Conservation (phyloP, 2,329 filamentous ascomycete genomes). For the Ceratocystis lukuohia region DNA sequence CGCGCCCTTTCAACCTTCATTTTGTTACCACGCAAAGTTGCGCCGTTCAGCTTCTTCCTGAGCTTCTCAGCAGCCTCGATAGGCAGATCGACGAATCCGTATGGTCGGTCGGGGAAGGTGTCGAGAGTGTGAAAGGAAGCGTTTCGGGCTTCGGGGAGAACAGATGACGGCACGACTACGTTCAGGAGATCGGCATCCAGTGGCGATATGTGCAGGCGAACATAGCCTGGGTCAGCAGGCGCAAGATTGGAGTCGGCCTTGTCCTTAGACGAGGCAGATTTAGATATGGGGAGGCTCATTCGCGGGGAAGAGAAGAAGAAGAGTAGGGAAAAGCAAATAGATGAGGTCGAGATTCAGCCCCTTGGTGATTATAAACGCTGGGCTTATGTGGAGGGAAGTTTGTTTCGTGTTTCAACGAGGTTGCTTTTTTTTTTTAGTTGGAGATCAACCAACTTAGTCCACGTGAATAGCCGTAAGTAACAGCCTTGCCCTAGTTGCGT, state of each 20-base stretch:
- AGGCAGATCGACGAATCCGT: slow-evolving; percentile 81
- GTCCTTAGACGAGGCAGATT: slow-evolving; percentile 8
- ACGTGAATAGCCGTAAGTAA: neutral
- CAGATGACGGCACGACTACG: slow-evolving; percentile 54
- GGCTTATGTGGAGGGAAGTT: neutral
- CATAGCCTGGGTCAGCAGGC: slow-evolving; percentile 15
- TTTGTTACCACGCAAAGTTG: slow-evolving; percentile 71
- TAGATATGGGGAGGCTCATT: slow-evolving; percentile 10
- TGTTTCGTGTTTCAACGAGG: neutral
- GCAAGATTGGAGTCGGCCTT: slow-evolving; percentile 2
- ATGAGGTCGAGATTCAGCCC: neutral
- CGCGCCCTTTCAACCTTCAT: slow-evolving; percentile 72
- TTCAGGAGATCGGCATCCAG: slow-evolving; percentile 62
- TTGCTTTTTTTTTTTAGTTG: neutral
- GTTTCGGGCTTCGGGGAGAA: slow-evolving; percentile 55
- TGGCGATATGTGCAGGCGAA: slow-evolving; percentile 68
- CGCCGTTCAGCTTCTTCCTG: slow-evolving; percentile 79
- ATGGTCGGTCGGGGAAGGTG: slow-evolving; percentile 80
- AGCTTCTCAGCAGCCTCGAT: slow-evolving; percentile 74
- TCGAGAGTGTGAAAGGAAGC: slow-evolving; percentile 79
- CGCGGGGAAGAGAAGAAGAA: slow-evolving; percentile 3
- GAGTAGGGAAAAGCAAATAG: neutral
- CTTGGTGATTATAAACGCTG: neutral
- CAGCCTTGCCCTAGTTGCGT: neutral
- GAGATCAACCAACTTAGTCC: neutral